These are phyloP conservation scores for Colletotrichum tropicicola DNA, from an alignment of 2,329 filamentous ascomycete species.

Conservation along the genomic window DNA sequence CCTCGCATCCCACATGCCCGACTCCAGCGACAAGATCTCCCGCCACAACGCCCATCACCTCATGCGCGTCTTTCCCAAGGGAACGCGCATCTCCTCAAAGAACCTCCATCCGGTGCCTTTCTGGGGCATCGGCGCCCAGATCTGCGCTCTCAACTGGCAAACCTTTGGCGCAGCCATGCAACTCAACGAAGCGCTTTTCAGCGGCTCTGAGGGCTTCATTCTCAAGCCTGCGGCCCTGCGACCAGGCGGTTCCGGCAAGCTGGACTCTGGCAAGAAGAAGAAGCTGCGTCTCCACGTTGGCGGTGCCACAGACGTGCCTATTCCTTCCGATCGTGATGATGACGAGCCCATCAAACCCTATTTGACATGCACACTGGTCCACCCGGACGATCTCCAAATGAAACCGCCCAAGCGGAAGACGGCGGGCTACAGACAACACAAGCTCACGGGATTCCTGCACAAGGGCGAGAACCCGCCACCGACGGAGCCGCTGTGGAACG, in stretches of 20 bases:
- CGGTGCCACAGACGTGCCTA: conserved; percentile 69
- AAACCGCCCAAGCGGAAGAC: conserved; percentile 70
- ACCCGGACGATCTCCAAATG: conserved; percentile 59
- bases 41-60: conserved; percentile 70
- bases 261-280: conserved; percentile 52
- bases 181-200: conserved; percentile 74
- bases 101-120: conserved; percentile 72
- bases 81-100: conserved; percentile 72
- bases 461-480: conserved; percentile 64
- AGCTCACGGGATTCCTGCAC: conserved; percentile 62
- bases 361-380: conserved; percentile 70
- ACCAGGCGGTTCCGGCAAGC: conserved; percentile 59
- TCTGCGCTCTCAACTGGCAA: conserved; percentile 77
- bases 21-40: conserved; percentile 56
- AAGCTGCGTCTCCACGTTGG: conserved; percentile 66
- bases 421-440: conserved; percentile 66
- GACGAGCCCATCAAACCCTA: conserved; percentile 67
- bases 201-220: conserved; percentile 71
- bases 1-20: conserved; percentile 60
- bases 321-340: conserved; percentile 58
- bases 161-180: conserved; percentile 73
- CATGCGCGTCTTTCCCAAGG: conserved; percentile 78
- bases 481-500: conserved; percentile 73
- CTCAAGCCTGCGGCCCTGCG: conserved; percentile 71
- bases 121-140: conserved; percentile 74